Conservation (phyloP, 1,284 basidiomycete genomes). For the Leccinum pachyderme region DNA sequence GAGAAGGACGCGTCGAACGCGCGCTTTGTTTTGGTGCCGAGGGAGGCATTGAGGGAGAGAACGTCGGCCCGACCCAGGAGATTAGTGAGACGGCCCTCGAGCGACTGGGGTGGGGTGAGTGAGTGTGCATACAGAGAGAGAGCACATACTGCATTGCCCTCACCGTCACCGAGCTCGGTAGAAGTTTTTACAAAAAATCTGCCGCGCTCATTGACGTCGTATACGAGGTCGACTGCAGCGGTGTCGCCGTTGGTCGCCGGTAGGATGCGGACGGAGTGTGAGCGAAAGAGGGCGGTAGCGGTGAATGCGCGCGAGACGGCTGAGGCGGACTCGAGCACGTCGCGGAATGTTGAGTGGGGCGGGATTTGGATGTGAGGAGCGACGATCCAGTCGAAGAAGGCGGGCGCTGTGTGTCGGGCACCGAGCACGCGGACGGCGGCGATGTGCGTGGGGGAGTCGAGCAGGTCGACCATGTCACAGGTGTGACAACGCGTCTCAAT, state of each 20-base stretch:
- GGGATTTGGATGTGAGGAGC: slow-evolving; percentile 45
- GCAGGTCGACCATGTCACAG: slow-evolving; percentile 22
- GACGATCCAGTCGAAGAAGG: slow-evolving; percentile 80
- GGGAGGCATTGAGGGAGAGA: slow-evolving; percentile 79
- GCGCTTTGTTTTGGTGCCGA: slow-evolving; percentile 86
- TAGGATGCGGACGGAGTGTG: slow-evolving; percentile 74
- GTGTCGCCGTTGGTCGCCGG: slow-evolving; percentile 49
- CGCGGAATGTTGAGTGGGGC: slow-evolving; percentile 46
- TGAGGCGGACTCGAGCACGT: slow-evolving; percentile 68
- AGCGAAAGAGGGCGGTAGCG: slow-evolving; percentile 72
- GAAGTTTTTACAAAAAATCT: slow-evolving; percentile 82
- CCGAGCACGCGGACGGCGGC: slow-evolving; percentile 74
- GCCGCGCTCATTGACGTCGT: slow-evolving; percentile 76
- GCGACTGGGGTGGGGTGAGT: slow-evolving; percentile 48
- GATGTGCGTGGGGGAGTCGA: slow-evolving; percentile 29
- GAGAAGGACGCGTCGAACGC: slow-evolving; percentile 72
- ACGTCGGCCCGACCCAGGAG: slow-evolving; percentile 91
- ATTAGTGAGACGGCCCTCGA: slow-evolving; percentile 81
- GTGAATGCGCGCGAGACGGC: slow-evolving; percentile 63
- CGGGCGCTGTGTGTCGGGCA: slow-evolving; percentile 67
- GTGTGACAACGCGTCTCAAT: slow-evolving; percentile 22
- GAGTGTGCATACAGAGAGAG: slow-evolving; percentile 2
- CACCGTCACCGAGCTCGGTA: slow-evolving; percentile 93
- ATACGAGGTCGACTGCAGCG: slow-evolving; percentile 81
- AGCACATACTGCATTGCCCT: slow-evolving; percentile 79